A percentile compares a stretch with the other conserved stretches of the same genome.
Conservation (phyloP, 371 early-diverging fungal species). For the Fennellomyces sp. region DNA sequence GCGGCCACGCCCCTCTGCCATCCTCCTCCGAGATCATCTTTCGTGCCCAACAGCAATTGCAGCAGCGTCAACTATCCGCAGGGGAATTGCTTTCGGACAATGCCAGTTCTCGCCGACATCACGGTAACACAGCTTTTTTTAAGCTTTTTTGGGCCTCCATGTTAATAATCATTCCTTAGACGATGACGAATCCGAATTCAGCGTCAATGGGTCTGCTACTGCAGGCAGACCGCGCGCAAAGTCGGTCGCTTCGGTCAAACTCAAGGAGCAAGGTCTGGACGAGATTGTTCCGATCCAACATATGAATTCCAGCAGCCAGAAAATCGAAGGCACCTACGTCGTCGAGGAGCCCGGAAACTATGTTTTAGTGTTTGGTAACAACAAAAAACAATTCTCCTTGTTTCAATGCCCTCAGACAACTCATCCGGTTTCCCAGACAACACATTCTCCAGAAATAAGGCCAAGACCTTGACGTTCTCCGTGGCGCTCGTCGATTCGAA, state of each 20-base stretch:
- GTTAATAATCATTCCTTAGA: background rate
- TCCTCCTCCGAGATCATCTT: conserved; percentile 25
- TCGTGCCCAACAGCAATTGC: conserved; percentile 20
- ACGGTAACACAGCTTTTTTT: background rate
- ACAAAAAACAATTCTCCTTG: no score
- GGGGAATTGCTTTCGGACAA: conserved; percentile 14
- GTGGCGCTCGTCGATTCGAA: conserved; percentile 46
- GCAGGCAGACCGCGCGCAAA: conserved; percentile 20
- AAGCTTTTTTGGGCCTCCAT: background rate
- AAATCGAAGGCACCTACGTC: conserved; percentile 31
- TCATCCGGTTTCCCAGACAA: conserved; percentile 65
- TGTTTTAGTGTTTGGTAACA: conserved; percentile 47
- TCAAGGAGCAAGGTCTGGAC: conserved; percentile 23
- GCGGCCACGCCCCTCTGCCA: conserved; percentile 20
- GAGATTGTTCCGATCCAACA: conserved; percentile 38
- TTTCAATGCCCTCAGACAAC: no score
- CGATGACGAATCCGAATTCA: conserved; percentile 11
- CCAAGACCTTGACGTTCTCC: conserved; percentile 85
- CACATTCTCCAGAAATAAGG: conserved; percentile 86
- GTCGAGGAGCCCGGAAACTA: conserved; percentile 43
- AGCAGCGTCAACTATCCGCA: conserved; percentile 22
- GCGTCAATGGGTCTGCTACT: background rate
- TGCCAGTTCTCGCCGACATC: background rate
- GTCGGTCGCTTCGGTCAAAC: conserved; percentile 24
- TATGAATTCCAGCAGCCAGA: conserved; percentile 24